Evolutionary conservation across 495 filamentous ascomycete genomes (phyloP).

Genomic region (Aspergillus steynii): DNA sequence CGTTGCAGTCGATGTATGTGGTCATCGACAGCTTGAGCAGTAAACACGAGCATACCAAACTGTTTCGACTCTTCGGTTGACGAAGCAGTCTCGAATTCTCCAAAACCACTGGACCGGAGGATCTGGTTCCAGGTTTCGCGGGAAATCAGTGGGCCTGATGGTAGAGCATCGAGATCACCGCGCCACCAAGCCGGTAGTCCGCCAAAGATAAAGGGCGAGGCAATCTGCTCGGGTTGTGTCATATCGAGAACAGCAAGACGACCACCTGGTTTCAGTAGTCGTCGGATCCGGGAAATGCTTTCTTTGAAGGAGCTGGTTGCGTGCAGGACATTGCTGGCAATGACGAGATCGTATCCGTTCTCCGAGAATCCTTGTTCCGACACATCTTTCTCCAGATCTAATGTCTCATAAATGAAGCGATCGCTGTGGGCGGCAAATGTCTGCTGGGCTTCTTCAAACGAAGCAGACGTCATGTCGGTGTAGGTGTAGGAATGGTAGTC

Average conservation of each 20-base stretch:
- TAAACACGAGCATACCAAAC: neutral
- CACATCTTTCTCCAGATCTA: conserved; percentile 27
- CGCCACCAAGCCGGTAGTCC: conserved; percentile 11
- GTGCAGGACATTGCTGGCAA: conserved; percentile 16
- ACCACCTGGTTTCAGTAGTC: conserved; percentile 11
- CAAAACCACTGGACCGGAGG: conserved; percentile 7
- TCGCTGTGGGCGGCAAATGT: neutral
- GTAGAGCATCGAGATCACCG: neutral
- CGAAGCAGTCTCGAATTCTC: conserved; percentile 8
- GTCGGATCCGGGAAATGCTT: neutral
- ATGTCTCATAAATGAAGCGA: neutral
- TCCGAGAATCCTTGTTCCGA: conserved; percentile 16
- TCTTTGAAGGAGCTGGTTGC: neutral
- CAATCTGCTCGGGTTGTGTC: neutral
- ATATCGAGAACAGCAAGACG: neutral
- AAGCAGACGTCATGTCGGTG: conserved; percentile 15
- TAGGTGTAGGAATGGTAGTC: conserved; percentile 5
- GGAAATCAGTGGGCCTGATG: neutral
- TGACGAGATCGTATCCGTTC: conserved; percentile 27
- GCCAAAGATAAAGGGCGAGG: neutral
- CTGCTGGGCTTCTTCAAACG: conserved; percentile 5
- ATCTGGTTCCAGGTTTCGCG: conserved; percentile 6
- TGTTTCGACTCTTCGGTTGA: neutral
- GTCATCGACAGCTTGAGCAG: conserved; percentile 12
- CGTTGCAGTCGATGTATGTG: neutral